These are phyloP conservation scores for Botrytis hyacinthi DNA, from an alignment of 2,329 filamentous ascomycete species.

Conservation along the genomic window DNA sequence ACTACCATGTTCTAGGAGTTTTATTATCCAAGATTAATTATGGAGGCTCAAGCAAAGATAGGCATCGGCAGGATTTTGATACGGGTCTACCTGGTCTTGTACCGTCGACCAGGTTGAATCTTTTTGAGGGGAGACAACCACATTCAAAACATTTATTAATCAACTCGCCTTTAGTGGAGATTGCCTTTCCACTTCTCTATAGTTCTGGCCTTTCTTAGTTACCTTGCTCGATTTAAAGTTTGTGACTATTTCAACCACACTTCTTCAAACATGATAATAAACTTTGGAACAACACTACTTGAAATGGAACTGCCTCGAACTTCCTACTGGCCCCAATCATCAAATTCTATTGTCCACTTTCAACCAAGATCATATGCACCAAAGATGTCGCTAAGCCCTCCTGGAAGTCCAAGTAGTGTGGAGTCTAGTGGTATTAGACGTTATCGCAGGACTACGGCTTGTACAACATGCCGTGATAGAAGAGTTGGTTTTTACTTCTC, in stretches of 20 bases:
- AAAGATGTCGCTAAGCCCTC: not conserved
- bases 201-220: not conserved
- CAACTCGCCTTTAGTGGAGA: not conserved
- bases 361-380: not conserved
- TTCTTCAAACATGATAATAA: not conserved
- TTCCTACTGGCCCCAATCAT: not conserved
- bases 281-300: not conserved
- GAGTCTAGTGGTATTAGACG: conserved; percentile 6
- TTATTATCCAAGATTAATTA: not conserved
- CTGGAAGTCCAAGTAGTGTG: not conserved
- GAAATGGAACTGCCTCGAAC: not conserved
- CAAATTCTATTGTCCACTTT: not conserved
- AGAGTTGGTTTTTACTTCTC: not conserved
- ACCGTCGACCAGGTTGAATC: not conserved
- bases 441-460: conserved; percentile 14
- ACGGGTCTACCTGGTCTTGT: not conserved
- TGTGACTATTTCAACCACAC: not conserved
- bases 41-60: not conserved
- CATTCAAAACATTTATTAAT: not conserved
- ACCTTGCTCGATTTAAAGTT: no score
- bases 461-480: conserved; percentile 16
- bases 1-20: not conserved
- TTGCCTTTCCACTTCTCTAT: not conserved
- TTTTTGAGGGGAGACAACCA: not conserved
- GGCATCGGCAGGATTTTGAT: conserved; percentile 3